Evolutionary conservation across 73 alveolate genomes (phyloP).

Genomic region (Tetrahymena thermophila): DNA sequence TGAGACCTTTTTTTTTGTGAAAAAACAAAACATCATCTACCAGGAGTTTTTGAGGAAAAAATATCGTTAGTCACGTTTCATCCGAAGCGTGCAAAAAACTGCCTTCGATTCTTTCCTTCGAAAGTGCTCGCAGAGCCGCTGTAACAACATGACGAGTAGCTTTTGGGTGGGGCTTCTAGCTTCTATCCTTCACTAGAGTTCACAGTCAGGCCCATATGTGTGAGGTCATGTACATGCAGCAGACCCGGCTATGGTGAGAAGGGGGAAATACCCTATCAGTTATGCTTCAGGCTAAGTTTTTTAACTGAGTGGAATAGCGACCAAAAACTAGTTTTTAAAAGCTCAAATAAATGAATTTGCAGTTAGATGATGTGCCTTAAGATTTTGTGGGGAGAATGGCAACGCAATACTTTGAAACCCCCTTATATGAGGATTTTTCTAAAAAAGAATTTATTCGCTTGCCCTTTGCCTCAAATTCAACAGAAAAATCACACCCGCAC

Average conservation of each 20-base stretch:
- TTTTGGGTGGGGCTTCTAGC: background rate
- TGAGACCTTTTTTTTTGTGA: background rate
- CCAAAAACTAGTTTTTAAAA: background rate
- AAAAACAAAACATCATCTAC: background rate
- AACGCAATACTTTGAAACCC: background rate
- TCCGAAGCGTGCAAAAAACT: background rate
- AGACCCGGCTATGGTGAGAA: conserved; percentile 4
- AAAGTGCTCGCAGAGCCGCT: background rate
- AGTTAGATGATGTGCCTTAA: background rate
- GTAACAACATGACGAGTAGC: background rate
- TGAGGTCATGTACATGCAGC: background rate
- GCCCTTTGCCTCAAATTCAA: background rate
- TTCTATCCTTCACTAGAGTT: background rate
- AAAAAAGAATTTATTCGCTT: background rate
- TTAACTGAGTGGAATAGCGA: conserved; percentile 1
- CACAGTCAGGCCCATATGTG: conserved; percentile 1
- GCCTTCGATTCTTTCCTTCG: conserved; percentile 3
- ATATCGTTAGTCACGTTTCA: background rate
- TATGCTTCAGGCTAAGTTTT: background rate
- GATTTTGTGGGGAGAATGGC: background rate
- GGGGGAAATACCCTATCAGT: conserved; percentile 3
- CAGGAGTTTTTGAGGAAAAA: conserved; percentile 1
- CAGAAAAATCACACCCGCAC: background rate
- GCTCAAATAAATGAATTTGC: background rate
- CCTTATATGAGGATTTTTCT: conserved; percentile 1